phyloP scores from a whole-genome alignment of 106 monocot genomes.

The Amphibolis antarctica region DNA sequence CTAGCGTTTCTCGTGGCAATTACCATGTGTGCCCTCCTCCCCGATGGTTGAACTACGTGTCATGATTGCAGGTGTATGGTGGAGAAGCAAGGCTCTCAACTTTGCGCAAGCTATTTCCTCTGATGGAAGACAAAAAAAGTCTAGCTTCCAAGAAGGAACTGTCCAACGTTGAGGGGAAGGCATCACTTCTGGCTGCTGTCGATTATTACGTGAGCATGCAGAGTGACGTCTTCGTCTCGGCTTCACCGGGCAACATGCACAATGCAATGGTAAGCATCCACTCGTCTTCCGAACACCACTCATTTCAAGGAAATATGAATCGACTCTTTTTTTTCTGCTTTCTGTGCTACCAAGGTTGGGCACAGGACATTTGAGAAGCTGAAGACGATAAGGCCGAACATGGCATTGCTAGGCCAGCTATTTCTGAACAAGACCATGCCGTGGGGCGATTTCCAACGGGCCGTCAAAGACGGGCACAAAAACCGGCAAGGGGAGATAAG shows the following conservation, averaged over 20 bases:
- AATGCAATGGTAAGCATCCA: conserved; percentile 66
- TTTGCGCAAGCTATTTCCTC: conserved; percentile 72
- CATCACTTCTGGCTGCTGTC: conserved; percentile 86
- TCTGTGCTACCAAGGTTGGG: conserved; percentile 12
- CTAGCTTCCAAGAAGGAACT: conserved; percentile 63
- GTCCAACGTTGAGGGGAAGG: conserved; percentile 67
- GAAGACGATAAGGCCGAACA: conserved; percentile 60
- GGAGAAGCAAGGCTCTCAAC: conserved; percentile 77
- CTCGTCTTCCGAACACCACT: background rate
- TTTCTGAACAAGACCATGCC: conserved; percentile 61
- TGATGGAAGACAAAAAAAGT: conserved; percentile 96
- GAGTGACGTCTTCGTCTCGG: conserved; percentile 85
- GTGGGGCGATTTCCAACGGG: conserved; percentile 45
- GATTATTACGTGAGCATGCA: conserved; percentile 93
- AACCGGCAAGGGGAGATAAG: conserved; percentile 46
- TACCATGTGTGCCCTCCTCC: background rate
- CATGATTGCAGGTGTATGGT: conserved; percentile 60
- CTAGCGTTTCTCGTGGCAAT: background rate
- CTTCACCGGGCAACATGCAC: conserved; percentile 96
- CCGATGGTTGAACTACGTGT: background rate
- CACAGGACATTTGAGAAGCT: conserved; percentile 49
- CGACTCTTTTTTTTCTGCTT: background rate
- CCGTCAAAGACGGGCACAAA: conserved; percentile 45
- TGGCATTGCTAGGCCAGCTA: conserved; percentile 57
- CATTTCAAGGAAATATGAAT: background rate